phyloP scores from a whole-genome alignment of 495 filamentous ascomycete genomes.

The Hypoxylon lenormandii region DNA sequence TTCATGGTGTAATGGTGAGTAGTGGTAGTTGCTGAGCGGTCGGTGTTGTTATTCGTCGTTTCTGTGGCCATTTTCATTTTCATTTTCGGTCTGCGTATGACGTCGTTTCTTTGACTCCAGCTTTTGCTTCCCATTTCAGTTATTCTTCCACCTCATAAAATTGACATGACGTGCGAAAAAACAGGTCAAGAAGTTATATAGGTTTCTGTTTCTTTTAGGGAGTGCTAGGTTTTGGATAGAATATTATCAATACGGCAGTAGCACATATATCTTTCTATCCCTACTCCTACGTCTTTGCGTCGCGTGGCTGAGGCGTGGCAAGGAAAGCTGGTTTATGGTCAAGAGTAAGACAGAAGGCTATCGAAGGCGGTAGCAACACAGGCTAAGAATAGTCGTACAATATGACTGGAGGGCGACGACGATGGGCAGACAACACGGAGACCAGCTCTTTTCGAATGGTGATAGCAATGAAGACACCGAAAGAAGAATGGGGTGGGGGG shows the following conservation, averaged over 20 bases:
- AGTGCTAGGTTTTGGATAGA: constrained; percentile 12
- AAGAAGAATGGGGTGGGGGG: constrained; percentile 28
- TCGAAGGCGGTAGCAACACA: constrained; percentile 22
- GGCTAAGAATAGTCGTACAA: constrained; percentile 5
- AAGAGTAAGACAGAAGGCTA: constrained; percentile 35
- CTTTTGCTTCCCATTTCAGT: constrained; percentile 44
- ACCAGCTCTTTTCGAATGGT: constrained; percentile 40
- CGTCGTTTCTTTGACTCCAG: constrained; percentile 45
- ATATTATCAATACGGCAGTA: constrained; percentile 7
- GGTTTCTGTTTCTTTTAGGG: constrained; percentile 10
- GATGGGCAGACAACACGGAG: constrained; percentile 27
- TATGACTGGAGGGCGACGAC: constrained; percentile 13
- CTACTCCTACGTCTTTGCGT: constrained; percentile 22
- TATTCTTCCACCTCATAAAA: constrained; percentile 36
- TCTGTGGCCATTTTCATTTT: constrained; percentile 45
- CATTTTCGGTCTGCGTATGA: constrained; percentile 44
- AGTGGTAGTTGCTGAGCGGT: constrained; percentile 44
- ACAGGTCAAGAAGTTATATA: constrained; percentile 1
- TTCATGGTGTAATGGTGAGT: constrained; percentile 61
- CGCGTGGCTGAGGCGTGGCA: constrained; percentile 39
- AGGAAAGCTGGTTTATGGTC: constrained; percentile 7
- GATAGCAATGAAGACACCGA: constrained; percentile 30
- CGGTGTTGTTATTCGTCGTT: constrained; percentile 48
- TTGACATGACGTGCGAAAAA: constrained; percentile 30
- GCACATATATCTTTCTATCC: constrained; percentile 30